These are phyloP conservation scores for Phytophthora idaei DNA, from an alignment of 352 stramenopile genomes.

Conservation along the genomic window DNA sequence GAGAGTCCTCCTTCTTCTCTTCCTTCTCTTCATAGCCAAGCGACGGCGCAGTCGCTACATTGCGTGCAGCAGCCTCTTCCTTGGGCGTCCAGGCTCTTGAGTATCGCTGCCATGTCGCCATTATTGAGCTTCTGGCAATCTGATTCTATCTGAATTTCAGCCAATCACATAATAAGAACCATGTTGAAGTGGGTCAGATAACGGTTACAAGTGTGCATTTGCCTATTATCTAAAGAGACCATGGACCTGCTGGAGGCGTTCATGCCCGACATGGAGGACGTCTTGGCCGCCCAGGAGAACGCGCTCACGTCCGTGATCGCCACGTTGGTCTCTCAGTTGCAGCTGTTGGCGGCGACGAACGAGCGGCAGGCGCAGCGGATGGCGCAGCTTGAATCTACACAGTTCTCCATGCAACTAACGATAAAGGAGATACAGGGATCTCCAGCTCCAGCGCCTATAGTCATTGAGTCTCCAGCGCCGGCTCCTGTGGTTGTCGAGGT, in stretches of 20 bases:
- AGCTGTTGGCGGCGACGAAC: slow-evolving; percentile 47
- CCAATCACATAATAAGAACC: background rate
- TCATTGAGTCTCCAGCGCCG: background rate
- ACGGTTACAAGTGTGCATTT: background rate
- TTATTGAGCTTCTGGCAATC: background rate
- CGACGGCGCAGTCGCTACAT: slow-evolving; percentile 17
- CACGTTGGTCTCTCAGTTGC: slow-evolving; percentile 59
- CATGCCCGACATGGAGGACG: slow-evolving; percentile 65
- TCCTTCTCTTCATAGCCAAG: slow-evolving; percentile 3
- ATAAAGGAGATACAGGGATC: slow-evolving; percentile 34
- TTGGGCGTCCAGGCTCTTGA: slow-evolving; percentile 7
- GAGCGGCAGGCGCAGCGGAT: slow-evolving; percentile 40
- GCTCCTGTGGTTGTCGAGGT: slow-evolving; percentile 36
- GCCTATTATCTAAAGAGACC: background rate
- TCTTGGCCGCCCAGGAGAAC: slow-evolving; percentile 67
- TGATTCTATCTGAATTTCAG: slow-evolving; percentile 7
- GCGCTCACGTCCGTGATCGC: slow-evolving; percentile 57
- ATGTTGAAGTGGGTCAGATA: slow-evolving; percentile 21
- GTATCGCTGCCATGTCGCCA: slow-evolving; percentile 32
- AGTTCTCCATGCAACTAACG: slow-evolving; percentile 31
- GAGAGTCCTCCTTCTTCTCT: slow-evolving; percentile 4
- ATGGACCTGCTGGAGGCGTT: slow-evolving; percentile 74
- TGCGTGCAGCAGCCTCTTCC: slow-evolving; percentile 4
- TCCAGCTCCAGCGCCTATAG: slow-evolving; percentile 7
- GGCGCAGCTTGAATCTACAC: slow-evolving; percentile 42